A percentile compares a stretch with the other conserved stretches of the same genome.
Evolutionary conservation across 139 green algal species (phyloP).

Genomic region (Zygnema circumcarinatum): DNA sequence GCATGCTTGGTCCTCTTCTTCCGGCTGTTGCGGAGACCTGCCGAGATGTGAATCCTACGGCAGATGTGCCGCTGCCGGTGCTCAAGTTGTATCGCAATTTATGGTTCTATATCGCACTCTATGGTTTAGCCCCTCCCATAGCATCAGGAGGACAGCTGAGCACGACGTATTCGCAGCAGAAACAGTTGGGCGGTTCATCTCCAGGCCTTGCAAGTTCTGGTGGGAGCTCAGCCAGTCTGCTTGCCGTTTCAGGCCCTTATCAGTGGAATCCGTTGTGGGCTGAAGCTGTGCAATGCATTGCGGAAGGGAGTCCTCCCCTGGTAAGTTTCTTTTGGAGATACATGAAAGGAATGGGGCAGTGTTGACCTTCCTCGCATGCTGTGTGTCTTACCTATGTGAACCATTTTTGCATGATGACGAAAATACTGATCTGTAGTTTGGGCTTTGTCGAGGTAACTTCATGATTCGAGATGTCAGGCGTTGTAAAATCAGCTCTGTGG

Average conservation of each 20-base stretch:
- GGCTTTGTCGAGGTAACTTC: too few species aligned
- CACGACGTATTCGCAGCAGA: background rate
- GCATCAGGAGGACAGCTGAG: background rate
- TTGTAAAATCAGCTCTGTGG: too few species aligned
- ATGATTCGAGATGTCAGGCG: too few species aligned
- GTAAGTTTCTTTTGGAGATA: slow-evolving; percentile 31
- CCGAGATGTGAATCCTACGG: slow-evolving; percentile 24
- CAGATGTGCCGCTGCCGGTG: slow-evolving; percentile 15
- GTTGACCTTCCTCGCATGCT: too few species aligned
- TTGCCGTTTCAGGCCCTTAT: slow-evolving; percentile 20
- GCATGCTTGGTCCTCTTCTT: slow-evolving; percentile 39
- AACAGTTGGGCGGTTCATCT: background rate
- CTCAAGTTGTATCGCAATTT: slow-evolving; percentile 53
- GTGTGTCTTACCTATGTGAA: too few species aligned
- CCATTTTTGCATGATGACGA: too few species aligned
- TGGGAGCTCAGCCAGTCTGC: background rate
- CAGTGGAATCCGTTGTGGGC: background rate
- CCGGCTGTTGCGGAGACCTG: slow-evolving; percentile 30
- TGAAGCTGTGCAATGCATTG: slow-evolving; percentile 37
- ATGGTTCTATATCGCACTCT: slow-evolving; percentile 60
- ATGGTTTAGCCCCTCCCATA: slow-evolving; percentile 34
- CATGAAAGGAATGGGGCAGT: too few species aligned
- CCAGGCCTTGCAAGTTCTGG: too few species aligned
- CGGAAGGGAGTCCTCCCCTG: slow-evolving; percentile 35
- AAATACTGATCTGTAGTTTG: too few species aligned